phyloP scores from a whole-genome alignment of 2,329 filamentous ascomycete species.

The Biscogniauxia marginata region DNA sequence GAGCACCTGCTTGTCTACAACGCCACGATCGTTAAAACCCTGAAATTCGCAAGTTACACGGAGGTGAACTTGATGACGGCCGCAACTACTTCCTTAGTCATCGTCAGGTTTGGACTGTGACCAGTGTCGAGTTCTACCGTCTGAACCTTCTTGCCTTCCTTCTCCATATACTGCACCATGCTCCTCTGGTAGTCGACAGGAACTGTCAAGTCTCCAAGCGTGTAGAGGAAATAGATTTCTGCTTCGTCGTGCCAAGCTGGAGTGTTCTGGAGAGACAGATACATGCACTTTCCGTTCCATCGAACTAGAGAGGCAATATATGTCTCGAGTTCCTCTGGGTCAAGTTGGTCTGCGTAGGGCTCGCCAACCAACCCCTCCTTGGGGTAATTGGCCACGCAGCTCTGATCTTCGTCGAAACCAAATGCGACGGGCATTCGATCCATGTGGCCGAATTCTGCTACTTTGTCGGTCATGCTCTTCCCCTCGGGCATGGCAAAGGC shows the following conservation, averaged over 20 bases:
- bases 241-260: conserved; percentile 11
- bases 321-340: background rate
- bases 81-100: conserved; percentile 9
- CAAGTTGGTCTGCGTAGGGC: conserved; percentile 3
- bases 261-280: background rate
- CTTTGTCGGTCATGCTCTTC: conserved; percentile 1
- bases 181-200: conserved; percentile 9
- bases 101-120: conserved; percentile 18
- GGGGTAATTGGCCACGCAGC: background rate
- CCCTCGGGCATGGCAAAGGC: conserved; percentile 7
- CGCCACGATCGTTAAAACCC: too few relatives aligned
- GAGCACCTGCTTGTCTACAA: too few relatives aligned
- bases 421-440: conserved; percentile 5
- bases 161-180: conserved; percentile 11
- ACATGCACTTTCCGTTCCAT: conserved; percentile 14
- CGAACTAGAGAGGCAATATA: conserved; percentile 1
- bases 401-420: conserved; percentile 7
- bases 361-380: conserved; percentile 1
- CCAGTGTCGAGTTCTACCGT: conserved; percentile 13
- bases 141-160: conserved; percentile 10
- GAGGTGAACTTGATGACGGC: conserved; percentile 1
- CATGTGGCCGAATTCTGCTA: conserved; percentile 7
- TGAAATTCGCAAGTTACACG: too few relatives aligned
- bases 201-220: conserved; percentile 10
- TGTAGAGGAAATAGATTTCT: too few relatives aligned